A percentile compares a stretch with the other conserved stretches of the same genome.
phyloP scores from a whole-genome alignment of 305 asterid species.

The Fraxinus platypoda region DNA sequence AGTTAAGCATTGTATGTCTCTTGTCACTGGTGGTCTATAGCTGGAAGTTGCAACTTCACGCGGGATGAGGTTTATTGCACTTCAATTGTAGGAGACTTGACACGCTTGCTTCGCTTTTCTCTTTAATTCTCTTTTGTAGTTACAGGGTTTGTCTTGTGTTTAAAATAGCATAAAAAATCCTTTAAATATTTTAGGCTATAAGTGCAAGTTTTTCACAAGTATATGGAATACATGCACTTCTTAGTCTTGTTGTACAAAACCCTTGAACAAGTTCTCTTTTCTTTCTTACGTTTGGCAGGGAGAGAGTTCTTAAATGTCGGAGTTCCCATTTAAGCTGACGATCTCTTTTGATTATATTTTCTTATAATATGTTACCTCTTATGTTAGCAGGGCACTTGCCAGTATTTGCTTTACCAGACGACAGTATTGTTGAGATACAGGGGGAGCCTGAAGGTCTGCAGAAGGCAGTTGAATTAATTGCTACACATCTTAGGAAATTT shows the following conservation, averaged over 20 bases:
- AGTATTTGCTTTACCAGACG: conserved; percentile 68
- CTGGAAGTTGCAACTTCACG: not conserved
- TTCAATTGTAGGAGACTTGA: not conserved
- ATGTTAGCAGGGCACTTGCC: conserved; percentile 69
- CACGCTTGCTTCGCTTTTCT: not conserved
- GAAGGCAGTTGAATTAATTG: conserved; percentile 78
- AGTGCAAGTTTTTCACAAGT: not conserved
- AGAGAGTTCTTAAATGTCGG: not conserved
- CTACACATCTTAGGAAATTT: conserved; percentile 74
- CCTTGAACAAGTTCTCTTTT: not conserved
- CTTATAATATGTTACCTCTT: not conserved
- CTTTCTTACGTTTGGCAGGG: not conserved
- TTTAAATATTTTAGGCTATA: not conserved
- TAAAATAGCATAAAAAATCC: not conserved
- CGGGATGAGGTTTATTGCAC: not conserved
- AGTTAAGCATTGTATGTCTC: not conserved
- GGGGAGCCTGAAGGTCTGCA: conserved; percentile 76
- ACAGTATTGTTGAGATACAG: conserved; percentile 84
- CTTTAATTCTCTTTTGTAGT: not conserved
- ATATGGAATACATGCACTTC: not conserved
- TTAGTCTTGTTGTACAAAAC: not conserved
- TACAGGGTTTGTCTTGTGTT: not conserved
- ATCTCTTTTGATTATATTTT: not conserved
- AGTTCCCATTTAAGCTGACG: not conserved
- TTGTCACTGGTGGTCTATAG: not conserved